These are phyloP conservation scores for Phytophthora melonis DNA, from an alignment of 352 stramenopile genomes.

Conservation along the genomic window DNA sequence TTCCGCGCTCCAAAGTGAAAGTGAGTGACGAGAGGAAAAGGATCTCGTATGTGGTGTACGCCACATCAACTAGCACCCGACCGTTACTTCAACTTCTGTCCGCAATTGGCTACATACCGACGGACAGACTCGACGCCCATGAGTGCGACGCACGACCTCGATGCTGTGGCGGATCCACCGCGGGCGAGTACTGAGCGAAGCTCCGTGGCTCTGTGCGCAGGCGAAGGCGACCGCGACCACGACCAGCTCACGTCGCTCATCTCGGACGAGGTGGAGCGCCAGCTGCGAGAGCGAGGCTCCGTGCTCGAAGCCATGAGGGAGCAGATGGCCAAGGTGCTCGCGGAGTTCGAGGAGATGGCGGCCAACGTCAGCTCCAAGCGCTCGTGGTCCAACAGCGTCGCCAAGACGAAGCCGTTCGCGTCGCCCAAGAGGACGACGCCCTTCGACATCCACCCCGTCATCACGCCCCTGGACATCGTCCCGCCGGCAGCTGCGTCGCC, in stretches of 20 bases:
- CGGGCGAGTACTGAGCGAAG: conserved; percentile 1
- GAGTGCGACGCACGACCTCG: conserved; percentile 13
- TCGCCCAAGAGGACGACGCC: conserved; percentile 21
- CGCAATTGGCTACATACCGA: conserved; percentile 2
- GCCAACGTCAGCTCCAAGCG: conserved; percentile 63
- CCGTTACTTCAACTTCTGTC: conserved; percentile 39
- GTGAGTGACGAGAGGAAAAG: conserved; percentile 19
- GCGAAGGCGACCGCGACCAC: conserved; percentile 43
- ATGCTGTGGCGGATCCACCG: not conserved
- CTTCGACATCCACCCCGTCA: conserved; percentile 42
- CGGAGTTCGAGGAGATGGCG: conserved; percentile 76
- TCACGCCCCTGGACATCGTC: conserved; percentile 42
- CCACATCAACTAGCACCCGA: conserved; percentile 17
- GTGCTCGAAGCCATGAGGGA: conserved; percentile 67
- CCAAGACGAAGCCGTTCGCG: conserved; percentile 40
- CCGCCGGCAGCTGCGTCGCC: conserved; percentile 28
- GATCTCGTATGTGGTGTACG: conserved; percentile 25
- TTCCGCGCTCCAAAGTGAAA: conserved; percentile 20
- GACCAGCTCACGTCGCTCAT: conserved; percentile 69
- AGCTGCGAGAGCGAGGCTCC: conserved; percentile 61
- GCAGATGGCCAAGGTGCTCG: conserved; percentile 75
- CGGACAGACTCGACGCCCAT: conserved; percentile 11
- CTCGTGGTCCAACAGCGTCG: conserved; percentile 75
- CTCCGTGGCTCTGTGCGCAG: conserved; percentile 6
- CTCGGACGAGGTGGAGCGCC: conserved; percentile 66